Base-by-base conservation (phyloP, 2,329 filamentous ascomycete genomes). In the Pyrenochaeta sp. region DNA sequence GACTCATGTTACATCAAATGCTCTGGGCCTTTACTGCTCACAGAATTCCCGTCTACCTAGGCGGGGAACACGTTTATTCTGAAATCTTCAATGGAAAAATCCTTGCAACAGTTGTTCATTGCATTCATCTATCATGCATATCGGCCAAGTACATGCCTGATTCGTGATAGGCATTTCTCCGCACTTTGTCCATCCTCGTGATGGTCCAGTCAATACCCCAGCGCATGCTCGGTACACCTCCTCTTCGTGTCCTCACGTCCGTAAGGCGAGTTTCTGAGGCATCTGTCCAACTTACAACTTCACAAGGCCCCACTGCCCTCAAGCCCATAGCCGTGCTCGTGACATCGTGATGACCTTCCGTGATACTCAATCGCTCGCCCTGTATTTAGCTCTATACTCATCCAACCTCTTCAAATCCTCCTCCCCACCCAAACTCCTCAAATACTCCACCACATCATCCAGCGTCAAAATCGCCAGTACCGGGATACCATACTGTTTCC, bases 401-500 rank as follows among this genome's bases (percentile, higher is more conserved):
- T 79, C 72, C 52, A 79, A 51, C 50, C 71, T 71, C 69, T 74
- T 77, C 50, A 84, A 65, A 64, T 84, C 81, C 19, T 81, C 80
- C 49, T 78, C 75, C 46, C 77, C 77, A 1, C 81, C 82, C 64
- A 80, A 65, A 34, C 73, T 72, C 72, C 76, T 77, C 67, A 82
- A 67, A 51, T 78, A 82, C 60, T 76, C 77, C 49, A 83, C 76
- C 67, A 98, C 88, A 78, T 98, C 92, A 72, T 93, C 87, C 65
- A 98, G 83, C 42, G 90, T 94, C 69, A 96, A 78, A 65, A 97
- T 95, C 19, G 92, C 85, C 66, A 93, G 83, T 58, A 97, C 92
- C 1, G 93, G 92, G 59, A 97, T 89, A 25, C 88, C 87, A 68
- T 91, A 92, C 81, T 96, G 91, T 78, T 90, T 90, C 78, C 88